A percentile compares a stretch with the other conserved stretches of the same genome.
phyloP scores from a whole-genome alignment of 306 rosid species.

The Amphicarpaea edgeworthii region DNA sequence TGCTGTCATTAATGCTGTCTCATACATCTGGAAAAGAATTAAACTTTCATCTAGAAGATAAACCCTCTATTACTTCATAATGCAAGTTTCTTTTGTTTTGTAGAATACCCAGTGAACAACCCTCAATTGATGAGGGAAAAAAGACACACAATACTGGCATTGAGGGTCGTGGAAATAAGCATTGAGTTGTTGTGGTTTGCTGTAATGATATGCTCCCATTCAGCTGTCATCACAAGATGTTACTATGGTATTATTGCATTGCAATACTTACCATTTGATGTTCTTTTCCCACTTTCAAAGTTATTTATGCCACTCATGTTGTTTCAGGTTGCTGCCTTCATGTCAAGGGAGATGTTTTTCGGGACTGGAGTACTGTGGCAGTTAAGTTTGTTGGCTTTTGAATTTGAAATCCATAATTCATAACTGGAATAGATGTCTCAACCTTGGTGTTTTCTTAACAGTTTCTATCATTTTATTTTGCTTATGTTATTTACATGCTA shows the following conservation, averaged over 20 bases:
- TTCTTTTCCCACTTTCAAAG: conserved; percentile 46
- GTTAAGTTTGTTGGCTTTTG: conserved; percentile 93
- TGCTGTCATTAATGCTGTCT: conserved; percentile 30
- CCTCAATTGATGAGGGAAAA: conserved; percentile 71
- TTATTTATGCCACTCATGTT: conserved; percentile 66
- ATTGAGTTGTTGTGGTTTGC: conserved; percentile 55
- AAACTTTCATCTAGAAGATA: conserved; percentile 24
- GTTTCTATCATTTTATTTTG: conserved; percentile 54
- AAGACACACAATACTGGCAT: conserved; percentile 56
- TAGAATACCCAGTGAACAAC: conserved; percentile 68
- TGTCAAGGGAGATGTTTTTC: conserved; percentile 71
- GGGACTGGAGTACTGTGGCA: conserved; percentile 87
- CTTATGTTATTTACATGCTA: conserved; percentile 51
- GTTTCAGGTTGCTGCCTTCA: conserved; percentile 90
- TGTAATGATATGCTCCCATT: conserved; percentile 44
- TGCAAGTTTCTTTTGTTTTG: conserved; percentile 27
- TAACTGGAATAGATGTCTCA: conserved; percentile 57
- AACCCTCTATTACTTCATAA: conserved; percentile 21
- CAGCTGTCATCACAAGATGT: conserved; percentile 54
- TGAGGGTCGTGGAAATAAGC: conserved; percentile 75
- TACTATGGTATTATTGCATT: conserved; percentile 63
- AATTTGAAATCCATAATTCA: conserved; percentile 60
- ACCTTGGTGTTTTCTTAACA: conserved; percentile 49
- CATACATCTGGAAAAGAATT: neutral
- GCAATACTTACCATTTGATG: conserved; percentile 57